Base-by-base conservation (phyloP, 257 asterid species). In the Oldenlandia corymbosa region DNA sequence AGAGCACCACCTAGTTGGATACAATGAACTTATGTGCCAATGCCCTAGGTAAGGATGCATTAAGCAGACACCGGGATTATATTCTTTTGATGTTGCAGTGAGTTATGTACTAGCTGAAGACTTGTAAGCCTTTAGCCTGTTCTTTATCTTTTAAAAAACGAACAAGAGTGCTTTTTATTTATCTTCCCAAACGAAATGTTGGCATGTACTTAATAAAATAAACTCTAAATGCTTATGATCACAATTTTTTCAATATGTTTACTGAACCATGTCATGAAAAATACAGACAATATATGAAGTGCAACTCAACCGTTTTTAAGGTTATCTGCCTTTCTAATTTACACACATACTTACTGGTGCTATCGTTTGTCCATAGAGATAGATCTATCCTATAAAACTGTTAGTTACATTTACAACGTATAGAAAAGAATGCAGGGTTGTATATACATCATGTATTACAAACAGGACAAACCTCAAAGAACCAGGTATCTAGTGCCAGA, bases 381-480 rank as follows among this genome's bases (percentile, higher is more conserved):
- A 17, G 18, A 56, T 55, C 57, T 7, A 36, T 3, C 16, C 45
- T 46, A n/a, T n/a, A 49, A 16, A 34, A 41, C 21, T 27, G 57
- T 39, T 34, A 34, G 43, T 36, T 58, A 27, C 16, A 43, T 17
- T 46, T 36, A 58, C 18, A 21, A 41, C 42, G 13, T 11, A 20
- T 16, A 8, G 39, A 20, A 3, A 64, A 28, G 0, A 65, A 51
- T 16, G 12, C 24, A 36, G 39, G 26, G 9, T 14, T 13, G 10
- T 28, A 20, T 47, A 47, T 24, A 4, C 6, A 39, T 16, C 14
- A 65, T 24, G 11, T 36, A 65, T 60, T 37, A 43, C 5, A 27
- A 51, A 34, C 26, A 21, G 59, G 34, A 24, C 41, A 60, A 65
- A 39, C 62, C 53, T 52, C 12, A 34, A 34, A 65, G 23, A 12